Evolutionary conservation across 768 basidiomycete genomes (phyloP).

Genomic region (Crassisporium funariophilum): DNA sequence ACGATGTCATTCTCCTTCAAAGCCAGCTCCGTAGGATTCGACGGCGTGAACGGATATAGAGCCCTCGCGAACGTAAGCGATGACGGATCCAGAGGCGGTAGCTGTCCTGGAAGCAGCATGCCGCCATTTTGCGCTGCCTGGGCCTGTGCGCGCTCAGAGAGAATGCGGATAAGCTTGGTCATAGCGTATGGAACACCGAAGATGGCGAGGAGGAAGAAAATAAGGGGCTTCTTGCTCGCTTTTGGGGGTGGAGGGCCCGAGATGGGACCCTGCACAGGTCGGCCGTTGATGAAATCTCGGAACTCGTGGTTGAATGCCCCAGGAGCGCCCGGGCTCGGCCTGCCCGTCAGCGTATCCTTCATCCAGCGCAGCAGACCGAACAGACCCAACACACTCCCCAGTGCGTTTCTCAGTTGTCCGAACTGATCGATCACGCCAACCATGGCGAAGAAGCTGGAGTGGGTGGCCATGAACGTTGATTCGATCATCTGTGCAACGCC

Average conservation of each 20-base stretch:
- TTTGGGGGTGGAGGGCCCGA: conserved; percentile 46
- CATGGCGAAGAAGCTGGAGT: conserved; percentile 94
- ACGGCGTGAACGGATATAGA: conserved; percentile 73
- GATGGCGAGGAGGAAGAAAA: conserved; percentile 92
- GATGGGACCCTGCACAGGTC: conserved; percentile 52
- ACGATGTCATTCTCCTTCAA: conserved; percentile 92
- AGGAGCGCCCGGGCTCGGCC: conserved; percentile 17
- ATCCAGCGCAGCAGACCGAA: conserved; percentile 92
- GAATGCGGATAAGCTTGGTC: conserved; percentile 81
- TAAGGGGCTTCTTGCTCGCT: conserved; percentile 84
- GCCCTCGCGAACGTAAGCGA: conserved; percentile 84
- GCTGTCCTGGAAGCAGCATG: conserved; percentile 35
- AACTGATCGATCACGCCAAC: conserved; percentile 97
- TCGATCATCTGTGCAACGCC: conserved; percentile 98
- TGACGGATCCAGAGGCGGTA: conserved; percentile 75
- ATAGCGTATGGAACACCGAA: conserved; percentile 94
- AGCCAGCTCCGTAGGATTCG: conserved; percentile 74
- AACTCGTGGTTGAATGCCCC: conserved; percentile 63
- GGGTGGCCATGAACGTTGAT: conserved; percentile 95
- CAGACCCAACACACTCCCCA: conserved; percentile 90
- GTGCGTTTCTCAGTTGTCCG: conserved; percentile 84
- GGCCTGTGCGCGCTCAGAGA: conserved; percentile 62
- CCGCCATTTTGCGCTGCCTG: conserved; percentile 43
- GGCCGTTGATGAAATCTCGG: conserved; percentile 71
- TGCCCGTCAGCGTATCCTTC: conserved; percentile 59